These are phyloP conservation scores for Acrodontium crateriforme DNA, from an alignment of 2,329 filamentous ascomycete genomes.

Conservation along the genomic window DNA sequence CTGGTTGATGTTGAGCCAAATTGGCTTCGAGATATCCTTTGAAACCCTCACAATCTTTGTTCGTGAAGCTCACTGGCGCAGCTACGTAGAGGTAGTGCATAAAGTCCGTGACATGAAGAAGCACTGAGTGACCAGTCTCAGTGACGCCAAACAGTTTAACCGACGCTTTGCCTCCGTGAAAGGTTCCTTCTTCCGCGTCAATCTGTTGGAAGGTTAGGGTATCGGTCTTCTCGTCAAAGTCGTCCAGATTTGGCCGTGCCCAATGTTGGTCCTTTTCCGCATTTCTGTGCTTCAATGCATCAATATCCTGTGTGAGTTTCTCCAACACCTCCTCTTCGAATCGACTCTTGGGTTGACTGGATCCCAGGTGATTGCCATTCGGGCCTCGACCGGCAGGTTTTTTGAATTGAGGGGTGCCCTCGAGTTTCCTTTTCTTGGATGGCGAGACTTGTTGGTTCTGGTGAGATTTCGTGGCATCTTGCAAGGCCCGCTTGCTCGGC, in stretches of 20 bases:
- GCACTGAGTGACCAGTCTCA: constrained; percentile 72
- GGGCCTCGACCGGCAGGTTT: constrained; percentile 34
- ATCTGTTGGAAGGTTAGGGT: constrained; percentile 88
- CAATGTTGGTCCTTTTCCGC: constrained; percentile 89
- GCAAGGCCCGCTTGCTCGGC: constrained; percentile 33
- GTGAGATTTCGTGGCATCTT: constrained; percentile 31
- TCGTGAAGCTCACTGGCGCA: constrained; percentile 68
- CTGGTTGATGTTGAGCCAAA: constrained; percentile 56
- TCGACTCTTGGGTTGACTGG: constrained; percentile 71
- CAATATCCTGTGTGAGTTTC: constrained; percentile 90
- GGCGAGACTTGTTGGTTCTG: constrained; percentile 36
- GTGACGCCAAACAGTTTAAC: constrained; percentile 93
- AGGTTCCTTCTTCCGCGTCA: constrained; percentile 77
- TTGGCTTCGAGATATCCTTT: constrained; percentile 68
- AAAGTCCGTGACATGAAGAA: constrained; percentile 91
- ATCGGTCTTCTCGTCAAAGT: constrained; percentile 51
- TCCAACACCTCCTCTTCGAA: constrained; percentile 92
- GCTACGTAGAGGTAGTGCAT: constrained; percentile 91
- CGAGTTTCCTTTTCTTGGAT: constrained; percentile 74
- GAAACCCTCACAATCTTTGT: constrained; percentile 64
- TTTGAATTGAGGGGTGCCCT: constrained; percentile 51
- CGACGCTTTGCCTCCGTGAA: constrained; percentile 61
- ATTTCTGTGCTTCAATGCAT: constrained; percentile 70
- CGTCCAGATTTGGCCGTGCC: constrained; percentile 51
- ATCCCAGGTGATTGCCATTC: constrained; percentile 47